These are phyloP conservation scores for Selenicereus undatus DNA, from an alignment of 148 eudicot species.

Conservation along the genomic window DNA sequence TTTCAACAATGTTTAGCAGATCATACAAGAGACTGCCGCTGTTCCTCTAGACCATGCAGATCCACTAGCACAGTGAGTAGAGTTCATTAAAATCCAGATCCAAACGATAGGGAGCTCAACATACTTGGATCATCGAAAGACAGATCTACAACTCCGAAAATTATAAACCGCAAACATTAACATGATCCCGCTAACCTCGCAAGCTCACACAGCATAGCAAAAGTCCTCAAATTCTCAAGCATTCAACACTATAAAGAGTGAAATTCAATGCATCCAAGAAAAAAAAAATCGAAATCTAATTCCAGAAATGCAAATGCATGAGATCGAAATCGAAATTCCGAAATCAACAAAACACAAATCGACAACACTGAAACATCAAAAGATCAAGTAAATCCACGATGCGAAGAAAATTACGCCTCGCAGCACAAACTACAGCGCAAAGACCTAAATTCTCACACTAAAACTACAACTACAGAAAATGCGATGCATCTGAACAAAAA, in stretches of 20 bases:
- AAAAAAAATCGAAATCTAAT: constrained; percentile 5
- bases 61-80: constrained; percentile 5
- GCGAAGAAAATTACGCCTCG: not conserved
- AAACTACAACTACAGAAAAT: not conserved
- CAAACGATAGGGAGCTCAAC: not conserved
- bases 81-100: constrained; percentile 12
- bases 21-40: not conserved
- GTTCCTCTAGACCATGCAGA: not conserved
- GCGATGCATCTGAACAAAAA: not conserved
- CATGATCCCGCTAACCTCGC: not conserved
- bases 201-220: not conserved
- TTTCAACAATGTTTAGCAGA: not conserved
- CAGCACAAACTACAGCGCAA: not conserved
- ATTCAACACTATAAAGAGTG: not conserved
- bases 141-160: not conserved
- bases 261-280: not conserved
- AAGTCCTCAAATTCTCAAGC: constrained; percentile 11
- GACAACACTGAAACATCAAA: not conserved
- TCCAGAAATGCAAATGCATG: constrained; percentile 12
- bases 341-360: not conserved
- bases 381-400: constrained; percentile 10
- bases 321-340: constrained; percentile 3
- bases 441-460: not conserved
- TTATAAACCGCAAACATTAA: not conserved
- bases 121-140: not conserved